Base-by-base conservation (phyloP, 768 basidiomycete species). In the Inosperma sp. region DNA sequence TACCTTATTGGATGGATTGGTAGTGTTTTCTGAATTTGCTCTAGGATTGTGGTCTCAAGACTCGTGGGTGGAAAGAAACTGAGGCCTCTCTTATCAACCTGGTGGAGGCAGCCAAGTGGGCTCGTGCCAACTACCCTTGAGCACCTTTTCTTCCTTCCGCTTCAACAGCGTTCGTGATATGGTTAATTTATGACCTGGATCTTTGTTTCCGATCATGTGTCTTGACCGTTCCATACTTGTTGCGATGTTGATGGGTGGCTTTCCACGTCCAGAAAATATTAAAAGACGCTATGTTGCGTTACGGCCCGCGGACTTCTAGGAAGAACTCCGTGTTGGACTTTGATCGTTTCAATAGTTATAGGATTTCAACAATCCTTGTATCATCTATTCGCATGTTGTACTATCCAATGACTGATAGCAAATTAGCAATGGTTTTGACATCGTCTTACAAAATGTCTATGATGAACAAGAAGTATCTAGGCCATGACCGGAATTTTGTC, bases 31-130 rank as follows among this genome's bases (percentile, higher is more conserved):
- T 22, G 21, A 54, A 43, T 49, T 35, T 54, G 49, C 9, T 59
- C 26, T 56, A 80, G 80, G 95, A 97, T 69, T 97, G 95, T 65
- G 96, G 95, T 74, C 78, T 98, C 62, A 98, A 98, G 82, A 98
- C 95, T 59, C 92, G 94, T 78, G 91, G 87, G 62, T 96, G 94
- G 94, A 88, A 88, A 71, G 94, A 98, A 80, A 97, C 94, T 36
- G 89, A 96, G 75, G 82, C 88, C 41, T 88, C 91, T 22, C 79
- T 94, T 65, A 64, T 68, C 58, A 94, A 95, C 77, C 76, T 98
- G 55, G 93, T 96, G 59, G 78, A 81, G 56, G 94, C 84, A 69
- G 95, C 95, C 62, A 84, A 87, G 68, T 94, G 90, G 92, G 93
- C 93, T 61, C 90, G 95, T 65, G 67, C 80, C 69, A 81, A 77